These are phyloP conservation scores for Rhodotorula sphaerocarpa DNA, from an alignment of 768 basidiomycete species.

Conservation along the genomic window DNA sequence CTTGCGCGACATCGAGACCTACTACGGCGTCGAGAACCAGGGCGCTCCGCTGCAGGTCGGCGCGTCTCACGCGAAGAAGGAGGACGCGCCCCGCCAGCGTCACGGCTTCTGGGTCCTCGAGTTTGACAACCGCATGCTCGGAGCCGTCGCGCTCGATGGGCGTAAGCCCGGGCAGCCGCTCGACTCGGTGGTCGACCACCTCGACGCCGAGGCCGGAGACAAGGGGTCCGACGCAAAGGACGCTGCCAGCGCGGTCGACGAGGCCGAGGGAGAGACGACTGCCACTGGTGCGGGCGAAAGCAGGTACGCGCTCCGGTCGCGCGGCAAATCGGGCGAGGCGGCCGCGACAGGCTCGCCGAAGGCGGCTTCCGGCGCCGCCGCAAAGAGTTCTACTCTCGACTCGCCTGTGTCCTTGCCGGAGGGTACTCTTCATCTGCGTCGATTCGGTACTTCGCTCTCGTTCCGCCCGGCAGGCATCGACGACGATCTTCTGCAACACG, in stretches of 20 bases:
- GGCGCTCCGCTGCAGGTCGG: not conserved
- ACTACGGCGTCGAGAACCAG: constrained; percentile 13
- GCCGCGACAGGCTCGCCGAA: constrained; percentile 5
- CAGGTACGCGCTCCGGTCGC: not conserved
- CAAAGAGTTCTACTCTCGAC: constrained; percentile 12
- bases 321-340: not conserved
- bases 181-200: constrained; percentile 24
- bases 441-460: constrained; percentile 22
- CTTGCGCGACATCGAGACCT: constrained; percentile 19
- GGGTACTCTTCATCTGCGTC: constrained; percentile 27
- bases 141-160: constrained; percentile 24
- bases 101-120: constrained; percentile 34
- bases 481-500: constrained; percentile 26
- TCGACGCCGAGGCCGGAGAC: not conserved
- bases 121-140: constrained; percentile 29
- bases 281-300: not conserved
- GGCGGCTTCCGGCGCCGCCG: not conserved
- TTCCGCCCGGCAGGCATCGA: constrained; percentile 34
- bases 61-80: not conserved
- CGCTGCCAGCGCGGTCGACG: not conserved
- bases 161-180: constrained; percentile 21
- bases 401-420: constrained; percentile 7
- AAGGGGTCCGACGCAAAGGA: not conserved
- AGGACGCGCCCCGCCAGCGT: not conserved
- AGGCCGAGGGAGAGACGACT: not conserved